Evolutionary conservation across 495 filamentous ascomycete species (phyloP).

Genomic region (Massariosphaeria phaeospora): DNA sequence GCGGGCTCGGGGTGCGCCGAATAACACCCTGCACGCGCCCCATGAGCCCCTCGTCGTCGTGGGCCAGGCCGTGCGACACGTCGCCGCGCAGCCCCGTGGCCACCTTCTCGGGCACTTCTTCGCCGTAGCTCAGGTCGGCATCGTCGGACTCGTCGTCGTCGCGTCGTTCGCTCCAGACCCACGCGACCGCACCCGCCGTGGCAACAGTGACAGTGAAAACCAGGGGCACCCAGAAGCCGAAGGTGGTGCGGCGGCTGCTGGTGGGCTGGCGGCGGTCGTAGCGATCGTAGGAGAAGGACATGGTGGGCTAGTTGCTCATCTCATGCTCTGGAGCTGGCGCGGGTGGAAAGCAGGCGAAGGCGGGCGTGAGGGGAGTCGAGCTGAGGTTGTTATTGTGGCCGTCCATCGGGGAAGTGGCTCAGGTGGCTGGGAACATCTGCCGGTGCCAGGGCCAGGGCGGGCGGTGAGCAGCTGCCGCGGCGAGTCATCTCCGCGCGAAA

Average conservation of each 20-base stretch:
- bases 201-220: conserved; percentile 79
- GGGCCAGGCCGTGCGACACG: conserved; percentile 35
- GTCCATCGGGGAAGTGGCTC: too few species aligned
- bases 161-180: conserved; percentile 85
- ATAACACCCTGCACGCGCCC: conserved; percentile 76
- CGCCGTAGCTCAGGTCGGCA: conserved; percentile 34
- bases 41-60: conserved; percentile 56
- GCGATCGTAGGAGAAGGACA: conserved; percentile 71
- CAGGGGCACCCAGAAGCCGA: conserved; percentile 82
- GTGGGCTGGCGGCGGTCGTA: conserved; percentile 58
- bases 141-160: conserved; percentile 56
- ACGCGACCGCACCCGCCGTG: conserved; percentile 76
- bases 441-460: conserved; percentile 1
- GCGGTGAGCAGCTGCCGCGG: conserved; percentile 1
- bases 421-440: conserved; percentile 26
- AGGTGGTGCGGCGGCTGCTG: conserved; percentile 59
- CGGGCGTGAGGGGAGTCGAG: conserved; percentile 7
- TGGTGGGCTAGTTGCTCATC: conserved; percentile 48
- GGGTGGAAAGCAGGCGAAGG: conserved; percentile 11
- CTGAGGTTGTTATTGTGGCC: conserved; percentile 13
- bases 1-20: conserved; percentile 80
- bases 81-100: conserved; percentile 34
- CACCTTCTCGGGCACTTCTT: conserved; percentile 31
- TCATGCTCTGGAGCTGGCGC: conserved; percentile 28
- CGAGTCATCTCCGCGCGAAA: conserved; percentile 11